phyloP scores from a whole-genome alignment of 2,329 filamentous ascomycete genomes.

The Phialophora verrucosa region DNA sequence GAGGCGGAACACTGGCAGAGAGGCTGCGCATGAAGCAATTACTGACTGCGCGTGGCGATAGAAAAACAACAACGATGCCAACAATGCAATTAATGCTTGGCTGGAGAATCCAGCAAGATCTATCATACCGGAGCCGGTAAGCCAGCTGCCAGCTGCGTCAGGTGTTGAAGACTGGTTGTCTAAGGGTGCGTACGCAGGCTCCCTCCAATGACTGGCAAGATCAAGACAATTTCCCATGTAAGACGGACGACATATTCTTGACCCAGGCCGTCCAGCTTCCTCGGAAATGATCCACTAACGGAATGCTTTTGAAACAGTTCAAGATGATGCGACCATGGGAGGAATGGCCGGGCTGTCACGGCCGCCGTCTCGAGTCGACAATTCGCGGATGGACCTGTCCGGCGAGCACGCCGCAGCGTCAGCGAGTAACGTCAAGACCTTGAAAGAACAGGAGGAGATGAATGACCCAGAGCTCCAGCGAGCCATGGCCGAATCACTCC shows the following conservation, averaged over 20 bases:
- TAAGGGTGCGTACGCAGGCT: conserved; percentile 16
- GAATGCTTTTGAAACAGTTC: conserved; percentile 45
- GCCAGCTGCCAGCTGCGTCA: not conserved
- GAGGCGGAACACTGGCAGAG: conserved; percentile 1
- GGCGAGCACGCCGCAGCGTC: conserved; percentile 40
- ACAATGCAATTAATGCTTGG: conserved; percentile 55
- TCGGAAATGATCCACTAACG: conserved; percentile 18
- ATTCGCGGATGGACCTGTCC: conserved; percentile 41
- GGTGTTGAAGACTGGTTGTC: conserved; percentile 2
- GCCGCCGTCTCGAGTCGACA: conserved; percentile 53
- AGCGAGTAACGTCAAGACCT: conserved; percentile 41
- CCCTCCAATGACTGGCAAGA: conserved; percentile 34
- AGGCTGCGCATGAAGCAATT: not conserved
- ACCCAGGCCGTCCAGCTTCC: not conserved
- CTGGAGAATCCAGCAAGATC: conserved; percentile 50
- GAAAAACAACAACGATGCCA: conserved; percentile 53
- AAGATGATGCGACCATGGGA: conserved; percentile 45
- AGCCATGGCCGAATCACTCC: conserved; percentile 55
- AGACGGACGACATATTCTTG: conserved; percentile 7
- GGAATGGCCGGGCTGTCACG: conserved; percentile 52
- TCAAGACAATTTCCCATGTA: conserved; percentile 39
- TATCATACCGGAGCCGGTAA: conserved; percentile 24
- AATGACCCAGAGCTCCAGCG: conserved; percentile 53
- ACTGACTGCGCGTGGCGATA: conserved; percentile 31
- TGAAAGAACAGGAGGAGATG: conserved; percentile 46